A percentile compares a stretch with the other conserved stretches of the same genome.
These are phyloP conservation scores for Alternaria brassicae DNA, from an alignment of 2,329 filamentous ascomycete genomes.

Conservation along the genomic window DNA sequence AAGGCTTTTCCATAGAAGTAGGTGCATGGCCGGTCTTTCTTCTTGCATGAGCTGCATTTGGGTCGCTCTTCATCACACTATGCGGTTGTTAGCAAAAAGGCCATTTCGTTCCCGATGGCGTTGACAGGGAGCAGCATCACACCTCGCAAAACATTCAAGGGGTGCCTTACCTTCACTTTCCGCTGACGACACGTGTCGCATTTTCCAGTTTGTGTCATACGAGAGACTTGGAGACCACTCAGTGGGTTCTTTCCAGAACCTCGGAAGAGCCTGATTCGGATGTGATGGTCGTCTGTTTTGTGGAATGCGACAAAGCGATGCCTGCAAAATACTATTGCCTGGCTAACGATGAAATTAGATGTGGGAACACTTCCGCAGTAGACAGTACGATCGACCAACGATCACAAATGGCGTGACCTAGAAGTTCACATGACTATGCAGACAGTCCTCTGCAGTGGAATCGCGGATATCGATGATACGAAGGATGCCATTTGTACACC, in stretches of 20 bases:
- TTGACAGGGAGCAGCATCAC: too few species aligned
- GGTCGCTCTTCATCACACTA: constrained; percentile 43
- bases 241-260: background rate
- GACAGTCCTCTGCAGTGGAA: fast-evolving
- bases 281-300: background rate
- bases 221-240: too few species aligned
- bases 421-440: background rate
- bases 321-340: constrained; percentile 1
- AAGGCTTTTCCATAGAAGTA: constrained; percentile 39
- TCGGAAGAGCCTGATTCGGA: background rate
- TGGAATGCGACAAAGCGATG: background rate
- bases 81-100: background rate
- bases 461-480: background rate
- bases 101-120: background rate
- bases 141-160: too few species aligned
- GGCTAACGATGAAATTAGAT: background rate
- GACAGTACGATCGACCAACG: background rate
- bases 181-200: constrained; percentile 42
- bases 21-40: constrained; percentile 37
- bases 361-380: background rate
- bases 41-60: constrained; percentile 37
- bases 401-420: background rate
- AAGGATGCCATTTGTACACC: background rate
- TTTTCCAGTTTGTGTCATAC: constrained; percentile 44
- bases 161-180: constrained; percentile 38